Conservation (phyloP, 495 filamentous ascomycete species). For the Hyaloscypha variabilis region DNA sequence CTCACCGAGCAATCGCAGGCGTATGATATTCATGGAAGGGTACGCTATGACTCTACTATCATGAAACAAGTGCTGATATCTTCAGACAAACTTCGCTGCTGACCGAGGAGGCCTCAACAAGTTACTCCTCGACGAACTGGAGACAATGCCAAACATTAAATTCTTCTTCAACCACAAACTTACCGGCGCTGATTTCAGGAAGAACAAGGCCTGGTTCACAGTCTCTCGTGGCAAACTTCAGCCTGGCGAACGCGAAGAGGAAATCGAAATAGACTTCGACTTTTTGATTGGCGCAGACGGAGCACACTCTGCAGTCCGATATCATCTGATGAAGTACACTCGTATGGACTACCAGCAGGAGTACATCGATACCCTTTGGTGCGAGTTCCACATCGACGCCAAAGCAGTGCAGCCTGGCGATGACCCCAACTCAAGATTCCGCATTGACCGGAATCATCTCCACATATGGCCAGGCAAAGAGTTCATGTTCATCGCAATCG, state of each 20-base stretch:
- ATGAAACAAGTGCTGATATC: conserved; percentile 3
- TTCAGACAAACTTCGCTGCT: conserved; percentile 50
- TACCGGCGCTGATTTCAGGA: conserved; percentile 79
- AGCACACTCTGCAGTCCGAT: conserved; percentile 86
- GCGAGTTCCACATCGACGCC: conserved; percentile 85
- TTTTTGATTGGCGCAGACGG: conserved; percentile 95
- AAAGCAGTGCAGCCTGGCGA: conserved; percentile 33
- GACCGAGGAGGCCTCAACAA: conserved; percentile 88
- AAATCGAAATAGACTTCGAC: conserved; percentile 80
- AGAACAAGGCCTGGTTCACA: conserved; percentile 87
- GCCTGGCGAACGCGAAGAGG: conserved; percentile 18
- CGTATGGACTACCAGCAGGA: conserved; percentile 90
- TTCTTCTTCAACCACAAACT: conserved; percentile 92
- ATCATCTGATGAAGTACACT: conserved; percentile 91
- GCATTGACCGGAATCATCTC: conserved; percentile 85
- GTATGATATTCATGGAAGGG: conserved; percentile 89
- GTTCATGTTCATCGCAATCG: conserved; percentile 98
- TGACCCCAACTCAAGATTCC: conserved; percentile 59
- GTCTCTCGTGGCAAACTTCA: conserved; percentile 28
- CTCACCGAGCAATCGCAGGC: conserved; percentile 78
- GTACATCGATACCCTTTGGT: conserved; percentile 97
- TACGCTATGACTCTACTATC: conserved; percentile 40
- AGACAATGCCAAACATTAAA: conserved; percentile 80
- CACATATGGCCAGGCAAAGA: conserved; percentile 96
- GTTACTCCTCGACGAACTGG: conserved; percentile 81